Evolutionary conservation across 208 protist genomes (phyloP), one percentile per base, ranked within the genome.

Genomic region (Phytomonas sp.): DNA sequence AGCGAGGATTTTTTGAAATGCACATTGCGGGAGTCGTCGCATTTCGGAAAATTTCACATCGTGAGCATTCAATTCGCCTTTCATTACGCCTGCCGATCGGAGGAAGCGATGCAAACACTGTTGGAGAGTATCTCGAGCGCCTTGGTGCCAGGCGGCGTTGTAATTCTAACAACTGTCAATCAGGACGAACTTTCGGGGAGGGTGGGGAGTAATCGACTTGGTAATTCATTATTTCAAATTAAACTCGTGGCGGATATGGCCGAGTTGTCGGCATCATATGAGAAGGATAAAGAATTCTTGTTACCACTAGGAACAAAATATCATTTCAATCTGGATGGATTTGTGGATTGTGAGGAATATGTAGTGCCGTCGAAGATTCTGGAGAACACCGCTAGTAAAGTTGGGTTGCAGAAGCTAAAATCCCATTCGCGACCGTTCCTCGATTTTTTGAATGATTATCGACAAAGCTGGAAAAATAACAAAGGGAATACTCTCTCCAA

Each of bases 41-140:
- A 79, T 26, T 86, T 79, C 75, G 87, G 84, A 3, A 59, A 72
- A 29, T 92, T 84, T 72, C 67, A 83, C 69, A 69, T 93, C 23
- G 86, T 95, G 8, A 83, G 84, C 2, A 88, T 93, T 60, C 91
- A 95, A 73, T 95, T 95, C 70, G 87, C 91, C 0, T 80, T 95
- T 52, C 91, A 95, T 77, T 95, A 95, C 74, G 91, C 88, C n/a
- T 95, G 87, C 68, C 61, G 73, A 16, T 78, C 75, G 12, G 52
- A 72, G 14, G 77, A 84, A 33, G 66, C 70, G 31, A 81, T 95
- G 19, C 70, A 77, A n/a, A 70, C 72, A 29, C 37, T 93, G 4
- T 60, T 95, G 11, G 32, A 60, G 2, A 71, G 76, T 11, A 73
- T 93, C 12, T 68, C 86, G 11, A 49, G 59, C 26, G 75, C 84